Percentiles rank a stretch among this genome's conserved stretches.
Conservation (phyloP, 2,329 filamentous ascomycete species). For the Curvularia sp. region DNA sequence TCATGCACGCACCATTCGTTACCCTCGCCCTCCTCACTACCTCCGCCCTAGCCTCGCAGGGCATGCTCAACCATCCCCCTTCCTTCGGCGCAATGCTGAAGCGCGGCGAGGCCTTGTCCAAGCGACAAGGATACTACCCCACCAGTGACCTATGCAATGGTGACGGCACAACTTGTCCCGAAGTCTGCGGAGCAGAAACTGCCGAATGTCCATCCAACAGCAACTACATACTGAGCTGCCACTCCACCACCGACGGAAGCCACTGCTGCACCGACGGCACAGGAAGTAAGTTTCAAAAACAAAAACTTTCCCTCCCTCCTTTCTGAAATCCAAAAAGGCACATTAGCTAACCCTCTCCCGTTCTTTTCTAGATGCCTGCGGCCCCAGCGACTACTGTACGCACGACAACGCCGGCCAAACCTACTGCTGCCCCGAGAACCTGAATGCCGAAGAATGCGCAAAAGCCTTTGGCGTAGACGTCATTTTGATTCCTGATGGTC, state of each 20-base stretch:
- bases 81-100: not conserved
- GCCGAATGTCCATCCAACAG: not conserved
- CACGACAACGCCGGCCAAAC: constrained; percentile 60
- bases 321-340: too few species aligned
- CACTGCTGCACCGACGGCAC: constrained; percentile 5
- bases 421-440: constrained; percentile 67
- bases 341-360: too few species aligned
- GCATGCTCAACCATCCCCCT: not conserved
- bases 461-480: not conserved
- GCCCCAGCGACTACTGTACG: constrained; percentile 69
- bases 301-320: fast-evolving
- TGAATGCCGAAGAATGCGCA: constrained; percentile 64
- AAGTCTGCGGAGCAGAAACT: not conserved
- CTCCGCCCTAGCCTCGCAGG: not conserved
- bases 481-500: not conserved
- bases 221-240: not conserved
- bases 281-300: constrained; percentile 1
- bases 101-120: not conserved
- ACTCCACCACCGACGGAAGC: not conserved
- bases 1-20: not conserved
- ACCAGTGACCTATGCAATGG: not conserved
- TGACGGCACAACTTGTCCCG: not conserved
- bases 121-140: constrained; percentile 10
- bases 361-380: constrained; percentile 71
- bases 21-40: not conserved